Base-by-base conservation (phyloP, 1,284 basidiomycete genomes). In the Erythrobasidium hasegawianum region DNA sequence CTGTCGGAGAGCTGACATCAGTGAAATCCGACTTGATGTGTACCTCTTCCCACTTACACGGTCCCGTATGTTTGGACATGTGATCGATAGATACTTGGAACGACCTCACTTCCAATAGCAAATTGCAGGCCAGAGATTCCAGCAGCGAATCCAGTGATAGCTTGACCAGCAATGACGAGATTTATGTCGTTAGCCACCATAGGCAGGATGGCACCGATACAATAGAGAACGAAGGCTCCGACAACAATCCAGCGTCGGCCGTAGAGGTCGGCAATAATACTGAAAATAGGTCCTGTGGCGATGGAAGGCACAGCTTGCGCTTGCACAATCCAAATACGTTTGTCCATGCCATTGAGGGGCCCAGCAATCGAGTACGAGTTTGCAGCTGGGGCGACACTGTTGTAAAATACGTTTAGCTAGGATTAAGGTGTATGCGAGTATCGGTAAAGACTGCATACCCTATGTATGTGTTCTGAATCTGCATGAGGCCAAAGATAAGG, bases 271-370 rank as follows among this genome's bases (percentile, higher is more conserved):
- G 57, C 54, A 33, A 67, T 49, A 11, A 61, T 55, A 33, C 50
- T 58, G n/a, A 66, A 38, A n/a, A 66, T 66, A 9, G 64, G 64
- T 1, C 64, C 64, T 1, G 64, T 66, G 13, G 49, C 64, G n/a
- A 66, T 66, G 2, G 38, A 40, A 2, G 64, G 64, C 10, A 66
- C 64, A 26, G 41, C 29, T 54, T 54, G 59, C 49, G 64, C 64
- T 14, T 67, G 58, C 9, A 60, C 58, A 53, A 67, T 67, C 64
- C 64, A 67, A 50, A 67, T 67, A 11, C 64, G 50, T 45, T 67
- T 24, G n/a, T 47, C 45, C 18, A 26, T 55, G 29, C 49, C 64
- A 7, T 39, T 27, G 41, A 67, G 53, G 5, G 58, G 20, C 10
- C 58, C 64, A 8, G 64, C 59, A 16, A 67, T 60, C 1, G 52